Base-by-base conservation (phyloP, 176 grass and related monocot genomes). In the Echinochloa phyllopogon region DNA sequence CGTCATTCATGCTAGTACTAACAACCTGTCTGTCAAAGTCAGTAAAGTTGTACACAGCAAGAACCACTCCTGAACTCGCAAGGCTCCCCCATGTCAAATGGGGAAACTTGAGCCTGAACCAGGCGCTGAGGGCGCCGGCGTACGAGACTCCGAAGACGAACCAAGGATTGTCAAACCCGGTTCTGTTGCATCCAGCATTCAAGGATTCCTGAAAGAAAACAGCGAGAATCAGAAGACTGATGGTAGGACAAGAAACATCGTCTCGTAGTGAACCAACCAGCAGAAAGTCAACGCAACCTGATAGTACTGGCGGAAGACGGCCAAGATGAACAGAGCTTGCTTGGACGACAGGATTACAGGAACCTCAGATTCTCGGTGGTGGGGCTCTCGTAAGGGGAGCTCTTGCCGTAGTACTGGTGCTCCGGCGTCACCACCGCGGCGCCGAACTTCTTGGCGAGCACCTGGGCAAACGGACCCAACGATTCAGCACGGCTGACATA, bases 51-150 rank as follows among this genome's bases (percentile, higher is more conserved):
- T 93, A 95, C 55, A 95, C 79, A 21, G 95, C 87, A 88, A 85
- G 92, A 84, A 98, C 93, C 57, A 98, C 95, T 51, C 85, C 93
- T 17, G 95, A 98, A 77, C 93, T 98, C 4, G 95, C 95, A 65
- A 95, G 93, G 90, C 93, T 94, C 43, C 95, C 95, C 77, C 95
- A 98, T n/a, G 93, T 98, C 83, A 98, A 63, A 63, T 98, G 95
- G 60, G 95, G 95, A 45, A 95, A 95, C 83, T 98, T 98, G 38
- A 98, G 90, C 48, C 91, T 92, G 86, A 95, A 98, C 95, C 95
- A 95, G 17, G 89, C 95, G 80, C 93, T 98, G 43, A 95, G 95
- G 75, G 95, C 95, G 47, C 95, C 95, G 65, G 95, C 11, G 73
- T 98, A 98, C 8, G 95, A 98, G 73, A 93, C 87, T 1, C 95